phyloP scores from a whole-genome alignment of 148 eudicot species.

The Tetragonia tetragonoides region DNA sequence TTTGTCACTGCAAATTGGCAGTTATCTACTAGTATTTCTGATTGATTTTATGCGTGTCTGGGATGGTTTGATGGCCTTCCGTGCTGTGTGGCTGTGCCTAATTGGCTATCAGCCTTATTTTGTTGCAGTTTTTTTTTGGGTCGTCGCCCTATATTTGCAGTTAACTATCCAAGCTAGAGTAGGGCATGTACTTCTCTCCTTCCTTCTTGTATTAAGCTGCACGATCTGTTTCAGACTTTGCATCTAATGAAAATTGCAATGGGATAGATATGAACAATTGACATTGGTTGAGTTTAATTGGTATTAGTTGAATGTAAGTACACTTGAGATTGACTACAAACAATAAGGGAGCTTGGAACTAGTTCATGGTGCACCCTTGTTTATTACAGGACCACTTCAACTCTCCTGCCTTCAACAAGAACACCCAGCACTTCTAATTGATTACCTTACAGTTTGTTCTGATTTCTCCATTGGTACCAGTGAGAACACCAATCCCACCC shows the following conservation, averaged over 20 bases:
- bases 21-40: not conserved
- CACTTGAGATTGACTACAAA: not conserved
- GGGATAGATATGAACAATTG: not conserved
- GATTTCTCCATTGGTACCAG: constrained; percentile 28
- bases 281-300: not conserved
- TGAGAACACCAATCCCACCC: constrained; percentile 56
- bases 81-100: not conserved
- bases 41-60: not conserved
- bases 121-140: too few relatives aligned
- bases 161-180: too few relatives aligned
- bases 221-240: too few relatives aligned
- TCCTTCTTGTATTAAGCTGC: too few relatives aligned
- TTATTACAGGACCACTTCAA: not conserved
- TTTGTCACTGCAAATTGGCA: not conserved
- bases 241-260: not conserved
- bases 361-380: not conserved
- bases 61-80: not conserved
- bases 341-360: not conserved
- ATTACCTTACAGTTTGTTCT: constrained; percentile 25
- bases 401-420: not conserved
- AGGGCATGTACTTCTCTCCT: not conserved
- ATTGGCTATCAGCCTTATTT: too few relatives aligned
- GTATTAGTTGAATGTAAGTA: not conserved
- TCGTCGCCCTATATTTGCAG: too few relatives aligned
- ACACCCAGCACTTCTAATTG: not conserved